Evolutionary conservation across 495 filamentous ascomycete genomes (phyloP).

Genomic region (Aspergillus campestris): DNA sequence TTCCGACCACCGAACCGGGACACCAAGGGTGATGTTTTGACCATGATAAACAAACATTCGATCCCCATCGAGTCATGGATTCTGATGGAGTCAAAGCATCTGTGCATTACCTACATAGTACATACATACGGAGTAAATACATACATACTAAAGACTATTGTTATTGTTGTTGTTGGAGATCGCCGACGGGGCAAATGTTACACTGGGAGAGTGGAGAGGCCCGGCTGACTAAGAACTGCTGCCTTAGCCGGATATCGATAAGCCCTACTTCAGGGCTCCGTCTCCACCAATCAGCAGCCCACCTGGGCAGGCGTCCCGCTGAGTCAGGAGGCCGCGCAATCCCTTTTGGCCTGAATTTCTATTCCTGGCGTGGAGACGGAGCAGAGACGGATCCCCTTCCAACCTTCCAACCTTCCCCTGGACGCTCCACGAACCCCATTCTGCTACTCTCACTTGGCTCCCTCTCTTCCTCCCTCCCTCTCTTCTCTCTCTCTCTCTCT

Average conservation of each 20-base stretch:
- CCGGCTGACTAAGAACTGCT: not conserved
- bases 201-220: not conserved
- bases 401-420: not conserved
- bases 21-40: too few species aligned
- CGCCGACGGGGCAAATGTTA: not conserved
- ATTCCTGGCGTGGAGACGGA: conserved; percentile 21
- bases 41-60: too few species aligned
- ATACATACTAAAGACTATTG: too few species aligned
- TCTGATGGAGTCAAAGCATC: too few species aligned
- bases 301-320: conserved; percentile 7
- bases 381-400: conserved; percentile 2
- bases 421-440: not conserved
- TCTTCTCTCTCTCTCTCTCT: conserved; percentile 3
- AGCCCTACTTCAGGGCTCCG: not conserved
- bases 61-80: too few species aligned
- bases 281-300: conserved; percentile 1
- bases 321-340: conserved; percentile 37
- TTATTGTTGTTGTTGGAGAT: too few species aligned
- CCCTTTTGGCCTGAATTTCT: conserved; percentile 21
- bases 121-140: not conserved
- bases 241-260: too few species aligned
- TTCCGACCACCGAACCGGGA: too few species aligned
- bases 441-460: not conserved
- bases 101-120: too few species aligned
- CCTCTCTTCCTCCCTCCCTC: not conserved